A percentile compares a stretch with the other conserved stretches of the same genome.
Evolutionary conservation across 1,284 basidiomycete species (phyloP).

Genomic region (Trametes sp.): DNA sequence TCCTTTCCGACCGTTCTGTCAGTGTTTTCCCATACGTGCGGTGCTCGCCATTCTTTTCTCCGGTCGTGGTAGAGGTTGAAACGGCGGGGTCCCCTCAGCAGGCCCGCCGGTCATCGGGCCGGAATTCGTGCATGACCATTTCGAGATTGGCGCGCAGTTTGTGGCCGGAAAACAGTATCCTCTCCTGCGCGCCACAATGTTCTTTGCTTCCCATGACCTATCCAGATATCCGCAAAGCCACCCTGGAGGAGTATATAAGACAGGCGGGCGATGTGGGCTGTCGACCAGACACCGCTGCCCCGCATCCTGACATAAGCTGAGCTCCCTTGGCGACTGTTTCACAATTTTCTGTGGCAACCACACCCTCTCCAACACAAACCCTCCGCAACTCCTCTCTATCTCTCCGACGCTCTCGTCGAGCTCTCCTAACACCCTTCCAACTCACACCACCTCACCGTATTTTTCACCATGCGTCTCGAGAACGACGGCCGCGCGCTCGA

Average conservation of each 20-base stretch:
- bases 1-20: not conserved
- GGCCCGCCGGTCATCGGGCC: constrained; percentile 8
- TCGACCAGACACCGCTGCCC: constrained; percentile 10
- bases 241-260: constrained; percentile 10
- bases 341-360: constrained; percentile 17
- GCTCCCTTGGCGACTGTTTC: constrained; percentile 20
- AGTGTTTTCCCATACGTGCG: constrained; percentile 7
- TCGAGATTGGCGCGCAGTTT: too few relatives aligned
- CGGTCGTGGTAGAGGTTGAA: constrained; percentile 3
- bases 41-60: not conserved
- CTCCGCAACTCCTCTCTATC: not conserved
- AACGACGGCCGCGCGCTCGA: constrained; percentile 53
- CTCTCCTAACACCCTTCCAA: not conserved
- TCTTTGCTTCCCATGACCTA: constrained; percentile 15
- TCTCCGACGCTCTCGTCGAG: not conserved
- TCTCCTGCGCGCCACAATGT: constrained; percentile 1
- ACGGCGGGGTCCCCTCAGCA: too few relatives aligned
- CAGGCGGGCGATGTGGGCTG: constrained; percentile 5
- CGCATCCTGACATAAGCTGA: constrained; percentile 23
- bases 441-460: too few relatives aligned
- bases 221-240: not conserved
- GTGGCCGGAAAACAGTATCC: not conserved
- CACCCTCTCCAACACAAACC: not conserved
- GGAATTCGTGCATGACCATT: not conserved
- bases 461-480: constrained; percentile 20